A percentile compares a stretch with the other conserved stretches of the same genome.
Evolutionary conservation across 1,284 basidiomycete genomes (phyloP).

Genomic region (Exsudoporus floridanus): DNA sequence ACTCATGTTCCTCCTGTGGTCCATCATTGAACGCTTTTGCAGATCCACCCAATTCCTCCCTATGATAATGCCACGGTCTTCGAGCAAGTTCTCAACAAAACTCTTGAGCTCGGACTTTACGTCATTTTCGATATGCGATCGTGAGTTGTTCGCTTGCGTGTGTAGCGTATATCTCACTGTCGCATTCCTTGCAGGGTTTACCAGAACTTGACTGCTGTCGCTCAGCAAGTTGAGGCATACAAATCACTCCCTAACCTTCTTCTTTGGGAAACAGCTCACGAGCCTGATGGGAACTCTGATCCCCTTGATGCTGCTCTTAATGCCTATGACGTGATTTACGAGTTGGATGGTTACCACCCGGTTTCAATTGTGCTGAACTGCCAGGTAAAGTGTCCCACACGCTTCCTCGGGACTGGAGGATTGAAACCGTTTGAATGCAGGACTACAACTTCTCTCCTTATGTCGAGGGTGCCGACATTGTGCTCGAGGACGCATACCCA

Average conservation of each 20-base stretch:
- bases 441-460: constrained; percentile 66
- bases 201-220: constrained; percentile 58
- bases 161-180: background rate
- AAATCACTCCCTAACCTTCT: constrained; percentile 66
- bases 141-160: constrained; percentile 40
- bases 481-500: constrained; percentile 36
- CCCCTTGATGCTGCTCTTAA: constrained; percentile 54
- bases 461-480: constrained; percentile 58
- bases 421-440: constrained; percentile 4
- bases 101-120: constrained; percentile 27
- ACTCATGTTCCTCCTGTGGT: background rate
- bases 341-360: constrained; percentile 72
- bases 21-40: background rate
- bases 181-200: constrained; percentile 39
- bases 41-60: constrained; percentile 36
- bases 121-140: constrained; percentile 31
- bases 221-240: constrained; percentile 60
- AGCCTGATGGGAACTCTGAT: constrained; percentile 70
- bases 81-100: constrained; percentile 23
- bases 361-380: constrained; percentile 75
- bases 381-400: constrained; percentile 31
- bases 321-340: constrained; percentile 61
- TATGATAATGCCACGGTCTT: constrained; percentile 26
- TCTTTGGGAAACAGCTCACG: constrained; percentile 75
- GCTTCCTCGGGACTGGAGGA: background rate